Evolutionary conservation across 2,329 filamentous ascomycete species (phyloP).

Genomic region (Penicillium palitans): DNA sequence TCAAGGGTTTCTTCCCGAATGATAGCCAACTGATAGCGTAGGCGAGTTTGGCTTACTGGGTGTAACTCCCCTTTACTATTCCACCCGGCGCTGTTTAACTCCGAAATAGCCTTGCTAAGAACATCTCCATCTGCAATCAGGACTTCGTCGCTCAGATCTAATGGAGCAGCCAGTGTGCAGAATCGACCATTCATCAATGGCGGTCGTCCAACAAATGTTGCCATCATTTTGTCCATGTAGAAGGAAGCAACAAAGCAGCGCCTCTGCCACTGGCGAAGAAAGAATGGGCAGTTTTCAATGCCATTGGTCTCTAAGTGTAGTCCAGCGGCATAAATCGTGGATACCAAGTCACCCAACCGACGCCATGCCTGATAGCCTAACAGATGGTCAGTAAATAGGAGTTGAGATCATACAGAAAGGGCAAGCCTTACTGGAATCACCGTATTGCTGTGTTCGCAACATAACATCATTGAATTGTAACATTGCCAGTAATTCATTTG

Average conservation of each 20-base stretch:
- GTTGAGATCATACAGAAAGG: constrained; percentile 23
- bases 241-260: constrained; percentile 47
- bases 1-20: constrained; percentile 36
- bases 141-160: constrained; percentile 34
- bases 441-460: constrained; percentile 37
- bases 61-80: constrained; percentile 20
- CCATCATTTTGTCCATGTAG: constrained; percentile 50
- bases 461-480: constrained; percentile 37
- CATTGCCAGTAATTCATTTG: constrained; percentile 38
- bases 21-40: constrained; percentile 31
- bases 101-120: constrained; percentile 27
- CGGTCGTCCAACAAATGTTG: constrained; percentile 54
- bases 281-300: constrained; percentile 34
- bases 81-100: constrained; percentile 33
- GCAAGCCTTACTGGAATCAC: constrained; percentile 37
- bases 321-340: constrained; percentile 51
- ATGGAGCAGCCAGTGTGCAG: constrained; percentile 42
- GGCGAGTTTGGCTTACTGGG: constrained; percentile 24
- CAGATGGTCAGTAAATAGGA: not conserved
- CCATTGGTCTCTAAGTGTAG: constrained; percentile 46
- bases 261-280: constrained; percentile 45
- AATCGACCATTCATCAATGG: constrained; percentile 49
- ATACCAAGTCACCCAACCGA: constrained; percentile 48
- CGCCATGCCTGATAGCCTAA: constrained; percentile 52
- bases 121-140: constrained; percentile 29